Evolutionary conservation across 2,329 filamentous ascomycete genomes (phyloP).

Genomic region (Neopestalotiopsis clavispora): DNA sequence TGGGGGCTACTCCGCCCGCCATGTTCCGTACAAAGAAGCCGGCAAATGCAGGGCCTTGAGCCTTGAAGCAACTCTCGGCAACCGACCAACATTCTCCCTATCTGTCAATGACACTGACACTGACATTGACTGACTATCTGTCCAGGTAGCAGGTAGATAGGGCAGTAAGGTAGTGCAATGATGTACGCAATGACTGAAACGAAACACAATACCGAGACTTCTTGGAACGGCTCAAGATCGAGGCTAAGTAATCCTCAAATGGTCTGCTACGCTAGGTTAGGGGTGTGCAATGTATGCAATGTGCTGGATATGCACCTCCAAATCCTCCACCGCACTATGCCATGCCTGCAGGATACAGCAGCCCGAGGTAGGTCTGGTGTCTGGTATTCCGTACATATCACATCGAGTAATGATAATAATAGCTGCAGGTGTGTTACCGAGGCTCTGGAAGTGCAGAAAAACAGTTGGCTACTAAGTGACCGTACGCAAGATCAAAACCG

Average conservation of each 20-base stretch:
- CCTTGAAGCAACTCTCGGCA: not conserved
- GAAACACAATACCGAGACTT: not conserved
- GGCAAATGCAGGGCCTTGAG: not conserved
- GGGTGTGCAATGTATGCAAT: not conserved
- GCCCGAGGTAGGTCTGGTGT: too few relatives aligned
- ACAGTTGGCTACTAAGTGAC: not conserved
- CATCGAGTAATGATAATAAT: not conserved
- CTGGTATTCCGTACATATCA: too few relatives aligned
- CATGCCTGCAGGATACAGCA: not conserved
- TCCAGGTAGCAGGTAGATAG: too few relatives aligned
- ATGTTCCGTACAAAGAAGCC: not conserved
- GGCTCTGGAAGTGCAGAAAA: not conserved
- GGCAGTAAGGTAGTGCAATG: too few relatives aligned
- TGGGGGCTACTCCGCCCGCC: not conserved
- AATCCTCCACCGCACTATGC: not conserved
- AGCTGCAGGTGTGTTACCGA: not conserved
- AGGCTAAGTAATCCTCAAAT: not conserved
- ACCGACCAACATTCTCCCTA: not conserved
- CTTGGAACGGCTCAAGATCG: not conserved
- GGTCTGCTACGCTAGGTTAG: not conserved
- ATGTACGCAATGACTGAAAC: not conserved
- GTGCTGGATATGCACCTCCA: not conserved
- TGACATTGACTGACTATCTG: too few relatives aligned
- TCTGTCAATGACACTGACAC: too few relatives aligned
- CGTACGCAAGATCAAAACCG: not conserved